phyloP scores from a whole-genome alignment of 2,329 filamentous ascomycete genomes.

The Ascochyta koolunga region DNA sequence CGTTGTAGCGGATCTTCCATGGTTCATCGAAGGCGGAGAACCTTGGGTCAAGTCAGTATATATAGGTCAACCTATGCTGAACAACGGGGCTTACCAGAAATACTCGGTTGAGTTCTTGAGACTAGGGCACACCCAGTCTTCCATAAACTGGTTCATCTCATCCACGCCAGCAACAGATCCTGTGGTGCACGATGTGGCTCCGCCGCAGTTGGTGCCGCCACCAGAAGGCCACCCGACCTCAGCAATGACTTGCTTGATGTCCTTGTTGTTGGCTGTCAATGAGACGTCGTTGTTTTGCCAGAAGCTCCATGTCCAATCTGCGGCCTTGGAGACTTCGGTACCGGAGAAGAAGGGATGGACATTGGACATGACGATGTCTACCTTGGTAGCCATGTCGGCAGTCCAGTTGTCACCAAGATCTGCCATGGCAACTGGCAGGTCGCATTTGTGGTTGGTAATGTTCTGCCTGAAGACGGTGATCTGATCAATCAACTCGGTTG shows the following conservation, averaged over 20 bases:
- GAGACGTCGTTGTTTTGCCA: slow-evolving; percentile 73
- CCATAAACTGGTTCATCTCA: slow-evolving; percentile 85
- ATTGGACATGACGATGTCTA: slow-evolving; percentile 94
- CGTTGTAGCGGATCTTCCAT: slow-evolving; percentile 84
- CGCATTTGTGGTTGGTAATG: slow-evolving; percentile 68
- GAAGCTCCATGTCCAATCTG: slow-evolving; percentile 82
- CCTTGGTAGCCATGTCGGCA: slow-evolving; percentile 67
- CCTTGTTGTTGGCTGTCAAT: slow-evolving; percentile 60
- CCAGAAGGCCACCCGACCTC: slow-evolving; percentile 90
- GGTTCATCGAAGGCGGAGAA: slow-evolving; percentile 97
- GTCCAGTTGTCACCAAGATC: slow-evolving; percentile 92
- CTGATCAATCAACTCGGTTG: slow-evolving; percentile 65
- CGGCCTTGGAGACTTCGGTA: slow-evolving; percentile 69
- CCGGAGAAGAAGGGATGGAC: slow-evolving; percentile 96
- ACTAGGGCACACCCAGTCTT: slow-evolving; percentile 81
- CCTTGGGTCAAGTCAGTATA: slow-evolving; percentile 48
- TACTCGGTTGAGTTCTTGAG: slow-evolving; percentile 85
- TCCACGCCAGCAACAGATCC: slow-evolving; percentile 79
- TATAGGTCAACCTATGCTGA: background rate
- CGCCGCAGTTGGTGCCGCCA: slow-evolving; percentile 80
- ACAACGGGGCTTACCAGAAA: slow-evolving; percentile 72
- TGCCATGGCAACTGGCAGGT: slow-evolving; percentile 81
- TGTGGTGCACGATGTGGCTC: slow-evolving; percentile 60
- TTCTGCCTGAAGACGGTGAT: slow-evolving; percentile 71
- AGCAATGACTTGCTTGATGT: slow-evolving; percentile 75